These are phyloP conservation scores for Zalaria sp. DNA, from an alignment of 2,329 filamentous ascomycete species.

Conservation along the genomic window DNA sequence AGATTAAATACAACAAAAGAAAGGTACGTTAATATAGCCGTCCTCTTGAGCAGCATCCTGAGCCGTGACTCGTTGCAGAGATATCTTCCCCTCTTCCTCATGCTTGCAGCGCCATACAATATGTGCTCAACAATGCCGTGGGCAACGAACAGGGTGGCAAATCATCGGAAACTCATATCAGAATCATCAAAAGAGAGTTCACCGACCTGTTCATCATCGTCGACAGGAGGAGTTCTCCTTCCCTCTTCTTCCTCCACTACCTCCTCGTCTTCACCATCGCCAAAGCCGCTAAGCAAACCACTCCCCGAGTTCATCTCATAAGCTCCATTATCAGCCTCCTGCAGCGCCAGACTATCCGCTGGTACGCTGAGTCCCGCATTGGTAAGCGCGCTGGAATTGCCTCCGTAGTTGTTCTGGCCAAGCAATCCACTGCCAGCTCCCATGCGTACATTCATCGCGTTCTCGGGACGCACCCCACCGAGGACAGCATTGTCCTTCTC, in stretches of 20 bases:
- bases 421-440: slow-evolving; percentile 18
- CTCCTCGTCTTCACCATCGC: slow-evolving; percentile 91
- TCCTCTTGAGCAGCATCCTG: no score
- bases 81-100: no score
- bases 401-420: slow-evolving; percentile 19
- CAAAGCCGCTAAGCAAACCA: slow-evolving; percentile 60
- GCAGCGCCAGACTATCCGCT: slow-evolving; percentile 18
- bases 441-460: slow-evolving; percentile 62
- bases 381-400: slow-evolving; percentile 48
- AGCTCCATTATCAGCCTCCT: slow-evolving; percentile 17
- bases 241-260: slow-evolving; percentile 75
- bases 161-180: slow-evolving; percentile 45
- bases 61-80: no score
- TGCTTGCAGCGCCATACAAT: no score
- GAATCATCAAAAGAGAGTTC: slow-evolving; percentile 47
- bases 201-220: slow-evolving; percentile 52
- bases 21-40: no score
- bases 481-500: slow-evolving; percentile 98
- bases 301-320: slow-evolving; percentile 20
- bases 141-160: background rate
- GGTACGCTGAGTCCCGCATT: slow-evolving; percentile 62
- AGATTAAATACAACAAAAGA: slow-evolving; percentile 1
- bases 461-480: slow-evolving; percentile 83
- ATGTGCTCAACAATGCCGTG: no score
- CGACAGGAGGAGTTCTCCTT: slow-evolving; percentile 33